Base-by-base conservation (phyloP, 305 asterid species). In the Lippia alba region DNA sequence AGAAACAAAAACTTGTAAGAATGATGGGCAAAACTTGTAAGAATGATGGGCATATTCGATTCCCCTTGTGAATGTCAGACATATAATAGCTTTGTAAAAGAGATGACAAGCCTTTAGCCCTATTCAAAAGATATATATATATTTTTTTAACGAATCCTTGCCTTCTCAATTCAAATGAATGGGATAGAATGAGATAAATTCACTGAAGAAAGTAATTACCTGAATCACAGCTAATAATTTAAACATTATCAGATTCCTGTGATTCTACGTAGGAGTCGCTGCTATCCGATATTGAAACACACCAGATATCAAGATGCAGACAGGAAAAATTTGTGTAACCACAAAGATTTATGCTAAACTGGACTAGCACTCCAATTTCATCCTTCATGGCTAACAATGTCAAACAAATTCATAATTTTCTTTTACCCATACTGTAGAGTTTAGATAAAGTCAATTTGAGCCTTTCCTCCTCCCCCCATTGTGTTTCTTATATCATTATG, bases 1-100 rank as follows among this genome's bases (percentile, higher is more conserved):
- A 68, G 41, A 48, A 80, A 78, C 64, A 72, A 62, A 69, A 9
- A 71, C 51, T 48, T 6, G 59, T 5, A 19, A 70, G 32, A 66
- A 70, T 18, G 30, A 67, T 18, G 64, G 65, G 57, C 45, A 62
- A 69, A 9, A 71, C 51, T 48, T 6, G 59, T 5, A 19, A 70
- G 32, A 66, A 70, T 18, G 30, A 67, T 18, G 64, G 65, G 57
- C 45, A n/a, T 71, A 32, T 59, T 70, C 69, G 51, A 39, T 72
- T 70, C 20, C 58, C 11, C 30, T 12, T 33, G 49, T 56, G 51
- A 56, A 64, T 68, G 49, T 10, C 24, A 4, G 51, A 20, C 1
- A 24, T 56, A 5, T 20, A 18, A 36, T 34, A 40, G 33, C 8
- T 24, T 45, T 15, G 59, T 44, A 48, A 59, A 64, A 56, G 30